These are phyloP conservation scores for Podospora appendiculata DNA, from an alignment of 495 filamentous ascomycete genomes.

Conservation along the genomic window DNA sequence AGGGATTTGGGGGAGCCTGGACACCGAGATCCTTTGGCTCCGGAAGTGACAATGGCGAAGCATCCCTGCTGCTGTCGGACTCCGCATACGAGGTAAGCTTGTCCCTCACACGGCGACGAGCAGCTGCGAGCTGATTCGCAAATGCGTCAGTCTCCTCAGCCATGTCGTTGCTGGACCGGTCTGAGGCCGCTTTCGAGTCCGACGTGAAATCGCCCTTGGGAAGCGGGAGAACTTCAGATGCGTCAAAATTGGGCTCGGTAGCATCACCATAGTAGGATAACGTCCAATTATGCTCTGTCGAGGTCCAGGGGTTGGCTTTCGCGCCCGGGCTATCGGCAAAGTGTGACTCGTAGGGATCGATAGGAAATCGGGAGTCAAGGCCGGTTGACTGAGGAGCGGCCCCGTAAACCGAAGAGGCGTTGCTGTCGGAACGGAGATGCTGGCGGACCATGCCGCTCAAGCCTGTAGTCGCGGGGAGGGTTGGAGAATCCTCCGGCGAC, in stretches of 20 bases:
- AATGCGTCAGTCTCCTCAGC: constrained; percentile 68
- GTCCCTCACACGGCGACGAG: constrained; percentile 72
- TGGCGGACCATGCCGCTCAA: constrained; percentile 77
- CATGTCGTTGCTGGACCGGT: constrained; percentile 21
- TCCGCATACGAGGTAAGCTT: constrained; percentile 68
- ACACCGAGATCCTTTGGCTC: constrained; percentile 38
- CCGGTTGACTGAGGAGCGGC: constrained; percentile 15
- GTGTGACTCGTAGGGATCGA: constrained; percentile 12
- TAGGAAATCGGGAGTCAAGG: constrained; percentile 33
- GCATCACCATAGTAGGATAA: constrained; percentile 22
- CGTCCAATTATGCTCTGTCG: constrained; percentile 42
- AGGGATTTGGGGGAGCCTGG: constrained; percentile 44
- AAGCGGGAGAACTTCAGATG: constrained; percentile 1
- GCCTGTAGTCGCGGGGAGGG: constrained; percentile 60
- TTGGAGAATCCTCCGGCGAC: constrained; percentile 64
- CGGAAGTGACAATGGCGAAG: constrained; percentile 41
- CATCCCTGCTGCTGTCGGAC: constrained; percentile 47
- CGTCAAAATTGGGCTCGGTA: constrained; percentile 18
- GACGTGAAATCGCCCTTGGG: constrained; percentile 21
- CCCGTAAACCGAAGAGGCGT: constrained; percentile 68
- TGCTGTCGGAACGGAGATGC: constrained; percentile 79
- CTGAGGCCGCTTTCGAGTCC: constrained; percentile 11
- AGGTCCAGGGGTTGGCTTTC: constrained; percentile 47
- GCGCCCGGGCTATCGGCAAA: constrained; percentile 18
- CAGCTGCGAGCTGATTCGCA: constrained; percentile 67